Conservation (phyloP, 2,329 filamentous ascomycete genomes). For the Fusarium oligoseptatum region DNA sequence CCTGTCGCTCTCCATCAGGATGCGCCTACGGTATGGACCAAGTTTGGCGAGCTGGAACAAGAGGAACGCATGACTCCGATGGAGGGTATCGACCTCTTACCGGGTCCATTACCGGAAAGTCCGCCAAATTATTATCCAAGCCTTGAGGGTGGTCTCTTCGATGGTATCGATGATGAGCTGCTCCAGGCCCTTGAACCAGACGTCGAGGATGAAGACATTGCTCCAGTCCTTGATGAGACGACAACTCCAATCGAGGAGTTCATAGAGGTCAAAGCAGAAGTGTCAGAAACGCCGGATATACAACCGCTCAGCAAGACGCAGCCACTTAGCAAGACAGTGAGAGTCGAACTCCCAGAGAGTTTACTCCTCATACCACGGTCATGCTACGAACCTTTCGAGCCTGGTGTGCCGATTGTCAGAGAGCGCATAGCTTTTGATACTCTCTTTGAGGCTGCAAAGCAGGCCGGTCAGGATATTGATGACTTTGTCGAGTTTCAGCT, state of each 20-base stretch:
- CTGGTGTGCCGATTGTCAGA: slow-evolving; percentile 37
- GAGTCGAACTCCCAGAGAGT: slow-evolving; percentile 47
- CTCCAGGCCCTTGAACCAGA: slow-evolving; percentile 11
- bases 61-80: slow-evolving; percentile 16
- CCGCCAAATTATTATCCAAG: slow-evolving; percentile 8
- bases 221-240: neutral
- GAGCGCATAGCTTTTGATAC: slow-evolving; percentile 39
- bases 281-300: neutral
- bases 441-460: slow-evolving; percentile 20
- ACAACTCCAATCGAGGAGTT: slow-evolving; percentile 10
- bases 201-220: neutral
- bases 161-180: slow-evolving; percentile 17
- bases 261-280: neutral
- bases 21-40: slow-evolving; percentile 31
- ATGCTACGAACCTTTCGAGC: slow-evolving; percentile 50
- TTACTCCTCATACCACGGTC: slow-evolving; percentile 48
- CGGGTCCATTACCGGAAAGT: slow-evolving; percentile 12
- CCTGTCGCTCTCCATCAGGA: neutral
- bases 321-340: slow-evolving; percentile 17
- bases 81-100: slow-evolving; percentile 15
- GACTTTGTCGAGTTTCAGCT: slow-evolving; percentile 65
- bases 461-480: slow-evolving; percentile 30
- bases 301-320: neutral
- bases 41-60: slow-evolving; percentile 28
- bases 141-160: slow-evolving; percentile 3